Percentiles rank a stretch among this genome's conserved stretches.
Conservation (phyloP, 179 eudicot genomes). For the Sideroxylon spinosum region DNA sequence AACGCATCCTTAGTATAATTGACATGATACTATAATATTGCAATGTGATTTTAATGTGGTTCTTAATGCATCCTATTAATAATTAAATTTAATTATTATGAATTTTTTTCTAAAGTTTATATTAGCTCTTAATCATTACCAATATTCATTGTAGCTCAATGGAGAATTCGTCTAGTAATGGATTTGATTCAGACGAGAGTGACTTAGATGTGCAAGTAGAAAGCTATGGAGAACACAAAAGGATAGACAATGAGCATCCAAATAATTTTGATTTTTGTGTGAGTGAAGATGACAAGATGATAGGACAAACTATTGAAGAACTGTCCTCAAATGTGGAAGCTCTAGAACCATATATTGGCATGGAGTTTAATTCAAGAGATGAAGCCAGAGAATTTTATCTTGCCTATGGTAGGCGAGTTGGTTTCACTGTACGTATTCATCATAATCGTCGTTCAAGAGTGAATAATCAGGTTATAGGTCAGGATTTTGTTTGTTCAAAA, state of each 20-base stretch:
- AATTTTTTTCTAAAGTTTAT: background rate
- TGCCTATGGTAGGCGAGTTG: slow-evolving; percentile 21
- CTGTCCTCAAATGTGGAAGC: slow-evolving; percentile 7
- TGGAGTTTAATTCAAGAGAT: slow-evolving; percentile 28
- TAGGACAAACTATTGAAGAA: background rate
- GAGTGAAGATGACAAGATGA: slow-evolving; percentile 10
- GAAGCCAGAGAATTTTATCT: slow-evolving; percentile 25
- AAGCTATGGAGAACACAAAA: slow-evolving; percentile 12
- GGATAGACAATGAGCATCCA: slow-evolving; percentile 16
- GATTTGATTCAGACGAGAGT: slow-evolving; percentile 22
- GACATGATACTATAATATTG: background rate
- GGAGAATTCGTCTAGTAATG: slow-evolving; percentile 21
- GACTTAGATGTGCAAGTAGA: slow-evolving; percentile 15
- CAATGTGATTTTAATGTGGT: too few relatives aligned
- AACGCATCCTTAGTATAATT: too few relatives aligned
- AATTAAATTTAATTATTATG: background rate
- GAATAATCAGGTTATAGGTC: slow-evolving; percentile 29
- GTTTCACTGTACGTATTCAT: slow-evolving; percentile 27
- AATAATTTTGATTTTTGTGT: slow-evolving; percentile 11
- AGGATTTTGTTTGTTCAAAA: slow-evolving; percentile 27
- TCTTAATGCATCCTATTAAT: background rate
- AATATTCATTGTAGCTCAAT: background rate
- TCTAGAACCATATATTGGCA: slow-evolving; percentile 22
- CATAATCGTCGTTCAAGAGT: slow-evolving; percentile 26
- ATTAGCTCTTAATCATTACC: background rate